Conservation (phyloP, 2,329 filamentous ascomycete genomes). For the Eurotiales sp. region DNA sequence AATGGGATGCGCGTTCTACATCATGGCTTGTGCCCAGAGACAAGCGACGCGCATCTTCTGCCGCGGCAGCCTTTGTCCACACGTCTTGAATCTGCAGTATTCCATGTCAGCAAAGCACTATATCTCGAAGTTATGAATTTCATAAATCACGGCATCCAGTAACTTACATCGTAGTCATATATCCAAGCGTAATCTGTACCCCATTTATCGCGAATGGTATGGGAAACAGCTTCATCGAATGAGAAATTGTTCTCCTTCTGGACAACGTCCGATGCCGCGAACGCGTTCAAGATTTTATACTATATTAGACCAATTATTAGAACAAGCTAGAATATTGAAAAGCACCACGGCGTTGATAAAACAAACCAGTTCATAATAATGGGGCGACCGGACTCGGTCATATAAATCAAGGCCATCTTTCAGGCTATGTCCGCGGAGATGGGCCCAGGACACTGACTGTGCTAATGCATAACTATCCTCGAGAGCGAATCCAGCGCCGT, state of each 20-base stretch:
- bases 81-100: conserved; percentile 3
- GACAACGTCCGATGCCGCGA: background rate
- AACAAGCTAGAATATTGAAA: background rate
- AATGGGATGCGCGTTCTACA: background rate
- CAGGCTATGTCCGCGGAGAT: background rate
- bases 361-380: conserved; percentile 3
- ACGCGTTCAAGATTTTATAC: conserved; percentile 3
- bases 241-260: background rate
- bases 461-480: conserved; percentile 13
- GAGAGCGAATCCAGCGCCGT: conserved; percentile 15
- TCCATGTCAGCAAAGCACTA: background rate
- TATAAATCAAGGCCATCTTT: background rate
- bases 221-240: conserved; percentile 5
- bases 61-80: conserved; percentile 1
- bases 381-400: conserved; percentile 5
- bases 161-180: conserved; percentile 6
- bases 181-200: background rate
- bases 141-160: too few species aligned
- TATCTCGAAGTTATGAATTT: too few species aligned
- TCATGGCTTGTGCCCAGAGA: background rate
- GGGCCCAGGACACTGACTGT: conserved; percentile 10
- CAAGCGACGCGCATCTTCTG: background rate
- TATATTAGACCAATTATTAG: background rate
- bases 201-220: background rate
- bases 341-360: too few species aligned